Conservation (phyloP, 1,284 basidiomycete species). For the Sphagnurus paluster region DNA sequence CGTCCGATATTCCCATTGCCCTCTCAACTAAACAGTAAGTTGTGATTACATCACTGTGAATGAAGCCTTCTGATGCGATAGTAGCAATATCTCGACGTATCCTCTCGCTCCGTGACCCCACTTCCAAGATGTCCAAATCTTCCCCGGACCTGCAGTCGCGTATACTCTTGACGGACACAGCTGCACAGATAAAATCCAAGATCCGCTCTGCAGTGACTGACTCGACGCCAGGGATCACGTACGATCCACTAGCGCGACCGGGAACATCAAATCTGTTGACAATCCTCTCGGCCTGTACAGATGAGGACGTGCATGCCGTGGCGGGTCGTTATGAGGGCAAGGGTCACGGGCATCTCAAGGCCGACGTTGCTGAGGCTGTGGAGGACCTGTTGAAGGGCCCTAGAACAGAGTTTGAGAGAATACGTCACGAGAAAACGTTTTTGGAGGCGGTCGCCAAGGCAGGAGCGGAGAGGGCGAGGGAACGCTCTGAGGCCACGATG, state of each 20-base stretch:
- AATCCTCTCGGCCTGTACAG: slow-evolving; percentile 73
- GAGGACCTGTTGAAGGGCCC: slow-evolving; percentile 71
- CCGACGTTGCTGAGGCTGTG: slow-evolving; percentile 71
- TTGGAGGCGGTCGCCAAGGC: slow-evolving; percentile 61
- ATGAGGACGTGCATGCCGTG: slow-evolving; percentile 47
- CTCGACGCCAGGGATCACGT: slow-evolving; percentile 70
- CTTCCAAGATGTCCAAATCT: slow-evolving; percentile 95
- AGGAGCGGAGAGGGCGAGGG: slow-evolving; percentile 68
- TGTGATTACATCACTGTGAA: neutral
- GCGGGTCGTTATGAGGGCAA: slow-evolving; percentile 54
- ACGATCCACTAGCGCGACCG: slow-evolving; percentile 75
- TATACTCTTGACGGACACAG: slow-evolving; percentile 82
- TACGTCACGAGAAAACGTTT: slow-evolving; percentile 64
- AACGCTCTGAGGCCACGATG: slow-evolving; percentile 65
- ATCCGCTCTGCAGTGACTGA: slow-evolving; percentile 87
- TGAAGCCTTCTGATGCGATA: neutral
- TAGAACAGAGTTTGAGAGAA: slow-evolving; percentile 65
- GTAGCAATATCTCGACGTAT: slow-evolving; percentile 77
- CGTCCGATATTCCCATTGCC: slow-evolving; percentile 74
- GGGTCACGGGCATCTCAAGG: slow-evolving; percentile 73
- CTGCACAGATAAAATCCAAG: slow-evolving; percentile 65
- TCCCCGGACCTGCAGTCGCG: slow-evolving; percentile 79
- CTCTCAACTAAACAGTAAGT: slow-evolving; percentile 72
- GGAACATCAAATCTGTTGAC: slow-evolving; percentile 84
- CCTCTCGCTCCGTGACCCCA: slow-evolving; percentile 84